A percentile compares a stretch with the other conserved stretches of the same genome.
These are phyloP conservation scores for Xylogone sp. DNA, from an alignment of 2,329 filamentous ascomycete species.

Conservation along the genomic window DNA sequence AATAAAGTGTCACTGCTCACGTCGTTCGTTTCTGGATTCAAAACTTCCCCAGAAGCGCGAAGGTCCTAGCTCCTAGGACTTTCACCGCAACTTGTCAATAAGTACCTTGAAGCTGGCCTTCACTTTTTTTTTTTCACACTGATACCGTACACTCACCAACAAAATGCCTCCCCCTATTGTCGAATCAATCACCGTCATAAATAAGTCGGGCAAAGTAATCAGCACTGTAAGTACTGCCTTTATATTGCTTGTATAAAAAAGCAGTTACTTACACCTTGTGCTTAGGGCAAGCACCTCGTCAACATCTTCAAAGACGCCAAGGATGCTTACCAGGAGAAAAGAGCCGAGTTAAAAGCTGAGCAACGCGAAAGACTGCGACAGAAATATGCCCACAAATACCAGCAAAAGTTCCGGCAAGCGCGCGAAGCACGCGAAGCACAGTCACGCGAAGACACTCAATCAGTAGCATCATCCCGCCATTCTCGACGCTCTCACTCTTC, in stretches of 20 bases:
- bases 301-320: conserved; percentile 91
- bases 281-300: conserved; percentile 84
- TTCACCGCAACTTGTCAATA: background rate
- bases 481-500: conserved; percentile 28
- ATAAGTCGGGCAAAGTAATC: conserved; percentile 87
- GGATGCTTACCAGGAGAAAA: conserved; percentile 81
- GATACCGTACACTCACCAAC: conserved; percentile 7
- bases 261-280: conserved; percentile 5
- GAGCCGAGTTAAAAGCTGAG: conserved; percentile 73
- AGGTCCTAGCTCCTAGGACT: background rate
- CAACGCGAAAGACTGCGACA: conserved; percentile 56
- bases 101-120: conserved; percentile 22
- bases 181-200: conserved; percentile 85
- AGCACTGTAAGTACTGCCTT: conserved; percentile 62
- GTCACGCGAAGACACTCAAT: conserved; percentile 46
- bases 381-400: conserved; percentile 56
- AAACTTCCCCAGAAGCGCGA: background rate
- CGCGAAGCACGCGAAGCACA: conserved; percentile 47
- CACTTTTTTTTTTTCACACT: conserved; percentile 4
- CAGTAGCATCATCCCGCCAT: conserved; percentile 36
- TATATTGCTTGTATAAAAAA: conserved; percentile 7
- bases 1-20: background rate
- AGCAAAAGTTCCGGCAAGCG: no score
- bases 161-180: conserved; percentile 34
- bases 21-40: background rate